Evolutionary conservation across 1,284 basidiomycete species (phyloP).

Genomic region (Boletus putidus): DNA sequence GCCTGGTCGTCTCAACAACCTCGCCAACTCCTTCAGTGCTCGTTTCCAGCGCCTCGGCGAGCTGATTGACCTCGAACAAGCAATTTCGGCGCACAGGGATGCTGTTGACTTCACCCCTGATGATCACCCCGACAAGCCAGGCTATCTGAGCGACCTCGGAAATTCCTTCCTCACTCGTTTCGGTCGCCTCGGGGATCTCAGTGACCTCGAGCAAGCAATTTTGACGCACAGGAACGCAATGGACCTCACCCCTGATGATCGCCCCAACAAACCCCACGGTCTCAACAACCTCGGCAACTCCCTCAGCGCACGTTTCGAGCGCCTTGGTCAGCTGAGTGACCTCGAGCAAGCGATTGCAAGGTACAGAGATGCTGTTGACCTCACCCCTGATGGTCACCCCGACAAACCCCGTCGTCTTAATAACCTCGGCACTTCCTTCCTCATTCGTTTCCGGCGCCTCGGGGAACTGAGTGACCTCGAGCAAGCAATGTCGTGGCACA

Average conservation of each 20-base stretch:
- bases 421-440: background rate
- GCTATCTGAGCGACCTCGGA: background rate
- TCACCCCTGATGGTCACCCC: background rate
- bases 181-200: background rate
- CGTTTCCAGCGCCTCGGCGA: background rate
- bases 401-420: background rate
- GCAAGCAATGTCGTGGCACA: background rate
- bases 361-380: background rate
- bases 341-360: conserved; percentile 6
- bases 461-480: background rate
- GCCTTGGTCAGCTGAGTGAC: background rate
- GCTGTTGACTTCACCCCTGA: background rate
- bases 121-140: background rate
- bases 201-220: conserved; percentile 7
- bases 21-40: background rate
- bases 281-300: background rate
- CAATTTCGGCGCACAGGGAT: background rate
- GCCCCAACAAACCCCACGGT: background rate
- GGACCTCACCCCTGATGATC: background rate
- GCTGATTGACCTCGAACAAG: background rate
- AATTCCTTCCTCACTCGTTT: background rate
- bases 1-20: too few species aligned
- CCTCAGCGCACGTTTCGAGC: background rate
- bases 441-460: background rate
- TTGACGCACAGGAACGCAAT: background rate